Evolutionary conservation across 2,329 filamentous ascomycete genomes (phyloP), one percentile per base, ranked within the genome.

Genomic region (Zymoseptoria pseudotritici): DNA sequence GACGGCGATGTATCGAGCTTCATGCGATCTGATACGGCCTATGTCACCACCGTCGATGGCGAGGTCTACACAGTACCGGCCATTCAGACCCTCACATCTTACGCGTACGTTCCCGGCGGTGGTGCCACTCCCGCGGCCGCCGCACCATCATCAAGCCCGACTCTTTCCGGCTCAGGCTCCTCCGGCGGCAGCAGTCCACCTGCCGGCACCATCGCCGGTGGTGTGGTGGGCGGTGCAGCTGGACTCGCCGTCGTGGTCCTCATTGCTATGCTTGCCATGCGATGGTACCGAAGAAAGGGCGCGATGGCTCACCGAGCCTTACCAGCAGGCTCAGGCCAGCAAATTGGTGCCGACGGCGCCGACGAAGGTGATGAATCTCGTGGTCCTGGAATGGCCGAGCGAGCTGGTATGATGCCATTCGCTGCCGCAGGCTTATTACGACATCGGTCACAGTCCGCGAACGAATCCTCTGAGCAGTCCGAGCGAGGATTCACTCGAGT

Each of bases 181-280:
- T 55, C 36, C 29, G 31, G 49, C 36, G 58, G 56, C 19, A 63
- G 50, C 36, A 69, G 73, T 20, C 71, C 78, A 6, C 74, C 76
- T 52, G 83, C 81, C 22, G 79, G 79, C 17, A 78, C 79, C 60
- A 80, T 86, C 3, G 82, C 85, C 20, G 84, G 84, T 7, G 83
- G 83, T 53, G 82, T 86, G n/a, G 77, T 87, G 24, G 84, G 84
- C 17, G 83, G 83, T 53, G 77, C 85, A 55, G 83, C 83, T 36
- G 84, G 83, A 26, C 68, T 82, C 36, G 80, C 82, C 11, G 69
- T 83, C 7, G 68, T 83, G 7, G 67, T 82, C 8, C 68, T 80
- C 10, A 72, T 82, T 31, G 70, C 84, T 10, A 69, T 86, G 56
- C 71, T 85, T 31, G 71, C 85, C 57, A 73, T 83, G 53, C 76